Base-by-base conservation (phyloP, 192 early-diverging fungal genomes). In the Backusella circina region DNA sequence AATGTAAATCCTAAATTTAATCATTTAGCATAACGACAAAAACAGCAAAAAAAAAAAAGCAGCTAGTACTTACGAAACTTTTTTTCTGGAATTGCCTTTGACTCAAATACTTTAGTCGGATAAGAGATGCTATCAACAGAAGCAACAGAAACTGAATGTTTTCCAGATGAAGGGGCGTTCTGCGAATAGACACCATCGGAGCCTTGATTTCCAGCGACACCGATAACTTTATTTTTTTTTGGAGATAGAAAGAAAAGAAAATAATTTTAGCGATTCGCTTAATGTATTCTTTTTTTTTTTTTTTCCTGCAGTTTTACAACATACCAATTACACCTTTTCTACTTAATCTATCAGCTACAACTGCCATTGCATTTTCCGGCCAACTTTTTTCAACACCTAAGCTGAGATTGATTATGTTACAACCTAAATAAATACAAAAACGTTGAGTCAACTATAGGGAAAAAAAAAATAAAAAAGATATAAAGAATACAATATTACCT, bases 361-460 rank as follows among this genome's bases (percentile, higher is more conserved):
- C 82, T 10, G 88, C 84, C 51, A 88, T 77, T n/a, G 91, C 87
- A 47, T 88, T 83, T 47, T 92, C 91, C 67, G 83, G 81, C 87
- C 85, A 88, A 38, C 82, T 86, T 74, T 81, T 82, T 28, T 88
- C 85, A 12, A 88, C 92, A 72, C 95, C 96, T 70, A 96, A 79
- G 44, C 92, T 93, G 70, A 96, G 82, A 86, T 92, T 96, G 76
- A 98, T 92, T 41, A 98, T 84, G 91, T 88, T 0, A 86, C 84
- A 77, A 23, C 74, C 74, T 75, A 69, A 36, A n/a, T n/a, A n/a
- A 35, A 18, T 35, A 51, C 13, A 39, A 31, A 71, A 32, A 35
- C 7, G 9, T 44, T 50, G 13, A 44, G 10, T 4, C 35, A 67
- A 67, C 8, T 28, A 9, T 65, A 41, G 13, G 10, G 16, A 36